Base-by-base conservation (phyloP, 1,284 basidiomycete genomes). In the Rhodotorula sp. region DNA sequence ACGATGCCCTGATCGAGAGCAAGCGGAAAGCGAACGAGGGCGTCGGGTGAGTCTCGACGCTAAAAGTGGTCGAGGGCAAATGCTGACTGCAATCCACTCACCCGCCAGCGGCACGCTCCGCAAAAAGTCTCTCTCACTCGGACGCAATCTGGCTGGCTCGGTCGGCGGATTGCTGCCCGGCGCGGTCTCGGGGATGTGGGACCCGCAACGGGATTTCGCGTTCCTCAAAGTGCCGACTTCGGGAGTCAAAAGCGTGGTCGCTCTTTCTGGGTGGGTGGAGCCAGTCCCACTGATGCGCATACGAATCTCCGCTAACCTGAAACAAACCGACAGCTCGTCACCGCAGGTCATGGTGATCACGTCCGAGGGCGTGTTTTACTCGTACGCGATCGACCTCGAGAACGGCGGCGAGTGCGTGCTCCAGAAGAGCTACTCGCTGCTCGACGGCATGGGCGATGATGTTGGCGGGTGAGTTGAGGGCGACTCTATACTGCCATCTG, bases 321-420 rank as follows among this genome's bases (percentile, higher is more conserved):
- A 7, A 10, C 14, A 10, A 8, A 2, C 51, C 24, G 37, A 17
- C 74, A 93, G 92, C 22, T 94, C 92, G 17, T 90, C 91, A 81
- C 95, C 95, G 0, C 93, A 98, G 74, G 91, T 98, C 8, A 96
- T 98, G 92, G 94, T 98, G 18, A 88, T 97, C 63, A 94, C 93
- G 0, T 91, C 91, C 0, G 94, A 98, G 74, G 95, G 95, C 0
- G 90, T 93, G 77, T 96, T 97, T 80, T 97, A 98, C 79, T 88
- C 89, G 14, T 99, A 99, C 81, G 91, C 86, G 78, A 95, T 99
- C 78, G 95, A 99, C 81, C 83, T 99, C 66, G 95, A 99, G 81
- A 89, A 90, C 64, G 96, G 96, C 17, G 96, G 95, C 6, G 95
- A 99, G 80, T 98, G 96, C 78, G 86, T 90, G 14, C 81, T 99